Base-by-base conservation (phyloP, 225 moss, liverwort and hornwort species). In the Marchantia paleacea region DNA sequence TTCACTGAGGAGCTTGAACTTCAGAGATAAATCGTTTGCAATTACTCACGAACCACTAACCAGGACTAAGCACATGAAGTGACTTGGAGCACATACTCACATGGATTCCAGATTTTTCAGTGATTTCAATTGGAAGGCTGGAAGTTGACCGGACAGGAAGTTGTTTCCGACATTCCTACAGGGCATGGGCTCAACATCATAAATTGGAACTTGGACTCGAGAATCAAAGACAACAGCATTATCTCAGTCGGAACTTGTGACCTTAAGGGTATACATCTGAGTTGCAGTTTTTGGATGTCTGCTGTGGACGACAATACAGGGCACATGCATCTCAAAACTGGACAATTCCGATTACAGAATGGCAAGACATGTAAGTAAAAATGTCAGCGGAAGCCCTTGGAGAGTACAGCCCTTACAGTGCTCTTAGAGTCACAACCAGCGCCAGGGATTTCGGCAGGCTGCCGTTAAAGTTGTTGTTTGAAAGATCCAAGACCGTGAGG, bases 91-190 rank as follows among this genome's bases (percentile, higher is more conserved):
- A 20, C 3, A 58, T 12, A 77, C 77, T 77, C 48, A 77, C 77
- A 77, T 11, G 14, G 61, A 20, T 47, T 77, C 62, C 47, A 77
- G 57, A 7, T 77, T 77, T 24, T 14, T 11, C 18, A 77, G 62
- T n/a, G 61, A 55, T 48, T 55, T 77, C 62, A 13, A 29, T 61
- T 14, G 2, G 25, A 77, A 77, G 6, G 22, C 20, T 62, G 77
- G 77, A 14, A 77, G 62, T 14, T 77, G 58, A 77, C 77, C 77
- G 47, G 77, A 63, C 20, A 77, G 50, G 49, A 11, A 61, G 63
- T 77, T 77, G 0, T 25, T 12, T 62, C 16, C 61, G 11, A 77
- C 19, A n/a, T 63, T 63, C 48, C 77, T 77, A 48, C 18, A 69
- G 18, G 18, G 4, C 25, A 67, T 13, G 48, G 13, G 39, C 2